These are phyloP conservation scores for Gaeumannomyces sp. DNA, from an alignment of 2,329 filamentous ascomycete species.

Conservation along the genomic window DNA sequence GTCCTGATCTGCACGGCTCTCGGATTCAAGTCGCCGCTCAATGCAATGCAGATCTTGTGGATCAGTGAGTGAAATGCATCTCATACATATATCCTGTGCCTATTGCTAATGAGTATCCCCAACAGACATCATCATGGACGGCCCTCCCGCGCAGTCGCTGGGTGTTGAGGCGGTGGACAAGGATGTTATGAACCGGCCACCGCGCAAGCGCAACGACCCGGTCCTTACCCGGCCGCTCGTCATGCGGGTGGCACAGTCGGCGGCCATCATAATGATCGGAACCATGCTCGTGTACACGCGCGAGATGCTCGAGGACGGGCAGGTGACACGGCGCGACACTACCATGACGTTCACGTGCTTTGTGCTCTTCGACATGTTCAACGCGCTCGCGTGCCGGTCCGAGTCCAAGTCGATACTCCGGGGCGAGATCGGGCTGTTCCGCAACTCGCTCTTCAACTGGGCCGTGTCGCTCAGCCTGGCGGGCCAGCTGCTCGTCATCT, in stretches of 20 bases:
- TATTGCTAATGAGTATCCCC: constrained; percentile 10
- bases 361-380: constrained; percentile 99
- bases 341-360: constrained; percentile 99
- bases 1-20: constrained; percentile 89
- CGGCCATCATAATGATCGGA: constrained; percentile 83
- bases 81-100: not conserved
- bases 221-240: constrained; percentile 84
- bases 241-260: constrained; percentile 78
- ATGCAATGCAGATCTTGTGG: constrained; percentile 99
- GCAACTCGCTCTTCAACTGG: constrained; percentile 94
- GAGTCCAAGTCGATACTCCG: constrained; percentile 83
- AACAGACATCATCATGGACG: constrained; percentile 99
- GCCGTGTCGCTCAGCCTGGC: constrained; percentile 78
- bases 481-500: constrained; percentile 87
- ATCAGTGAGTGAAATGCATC: constrained; percentile 69
- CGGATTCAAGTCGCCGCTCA: constrained; percentile 90
- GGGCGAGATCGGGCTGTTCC: constrained; percentile 76
- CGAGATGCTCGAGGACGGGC: constrained; percentile 79
- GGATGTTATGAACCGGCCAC: constrained; percentile 86
- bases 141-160: constrained; percentile 91
- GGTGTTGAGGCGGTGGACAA: constrained; percentile 94
- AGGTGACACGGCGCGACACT: constrained; percentile 86
- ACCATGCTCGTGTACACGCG: constrained; percentile 87
- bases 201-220: constrained; percentile 77
- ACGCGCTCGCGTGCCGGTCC: constrained; percentile 86